Conservation (phyloP, 352 stramenopile species). For the Peronosclerospora sorghi region DNA sequence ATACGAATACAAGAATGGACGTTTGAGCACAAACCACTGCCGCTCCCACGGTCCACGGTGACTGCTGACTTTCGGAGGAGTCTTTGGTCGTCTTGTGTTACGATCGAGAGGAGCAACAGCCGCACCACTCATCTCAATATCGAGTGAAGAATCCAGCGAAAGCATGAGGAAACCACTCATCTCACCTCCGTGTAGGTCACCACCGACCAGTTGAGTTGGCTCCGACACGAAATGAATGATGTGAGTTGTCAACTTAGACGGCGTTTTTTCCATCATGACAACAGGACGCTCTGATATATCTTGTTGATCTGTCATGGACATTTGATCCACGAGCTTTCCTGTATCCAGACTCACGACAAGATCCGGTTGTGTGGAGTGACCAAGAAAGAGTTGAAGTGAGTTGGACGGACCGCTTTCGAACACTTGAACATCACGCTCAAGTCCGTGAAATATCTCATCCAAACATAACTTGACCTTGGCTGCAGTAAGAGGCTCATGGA, state of each 20-base stretch:
- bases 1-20: slow-evolving; percentile 69
- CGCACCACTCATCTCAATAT: slow-evolving; percentile 32
- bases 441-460: slow-evolving; percentile 23
- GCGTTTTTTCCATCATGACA: neutral
- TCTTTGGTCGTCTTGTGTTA: neutral
- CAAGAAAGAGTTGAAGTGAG: slow-evolving; percentile 28
- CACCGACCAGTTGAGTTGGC: slow-evolving; percentile 30
- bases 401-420: slow-evolving; percentile 40
- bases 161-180: slow-evolving; percentile 76
- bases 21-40: slow-evolving; percentile 74
- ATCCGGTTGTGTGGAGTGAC: slow-evolving; percentile 35
- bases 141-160: slow-evolving; percentile 30
- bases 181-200: slow-evolving; percentile 25
- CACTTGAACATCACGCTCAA: slow-evolving; percentile 21
- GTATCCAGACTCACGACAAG: slow-evolving; percentile 33
- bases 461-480: slow-evolving; percentile 25
- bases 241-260: slow-evolving; percentile 4
- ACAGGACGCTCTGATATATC: neutral
- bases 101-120: slow-evolving; percentile 18
- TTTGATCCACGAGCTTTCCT: slow-evolving; percentile 23
- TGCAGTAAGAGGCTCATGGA: slow-evolving; percentile 9
- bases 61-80: slow-evolving; percentile 2
- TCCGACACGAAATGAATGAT: slow-evolving; percentile 47
- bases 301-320: neutral
- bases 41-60: slow-evolving; percentile 34